Conservation (phyloP, 2,329 filamentous ascomycete species). For the Tolypocladium tropicale region DNA sequence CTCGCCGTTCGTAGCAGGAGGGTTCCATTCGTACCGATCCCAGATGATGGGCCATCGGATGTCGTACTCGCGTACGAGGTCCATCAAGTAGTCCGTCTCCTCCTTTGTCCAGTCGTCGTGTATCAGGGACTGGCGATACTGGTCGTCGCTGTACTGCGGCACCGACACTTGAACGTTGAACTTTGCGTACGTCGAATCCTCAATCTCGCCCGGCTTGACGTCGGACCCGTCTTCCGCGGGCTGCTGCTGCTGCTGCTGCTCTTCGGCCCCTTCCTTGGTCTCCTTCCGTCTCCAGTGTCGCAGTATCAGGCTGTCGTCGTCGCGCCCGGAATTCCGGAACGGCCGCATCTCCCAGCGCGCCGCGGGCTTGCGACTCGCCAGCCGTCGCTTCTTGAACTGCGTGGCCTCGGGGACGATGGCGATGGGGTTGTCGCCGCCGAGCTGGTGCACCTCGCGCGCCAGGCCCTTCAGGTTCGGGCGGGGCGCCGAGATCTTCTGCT, state of each 20-base stretch:
- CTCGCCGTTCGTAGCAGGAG: conserved; percentile 33
- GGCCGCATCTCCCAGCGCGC: conserved; percentile 55
- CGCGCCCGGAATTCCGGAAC: conserved; percentile 70
- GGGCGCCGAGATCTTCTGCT: conserved; percentile 57
- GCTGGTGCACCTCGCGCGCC: conserved; percentile 54
- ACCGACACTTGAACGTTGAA: conserved; percentile 76
- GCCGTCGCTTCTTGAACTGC: conserved; percentile 48
- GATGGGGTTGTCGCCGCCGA: conserved; percentile 57
- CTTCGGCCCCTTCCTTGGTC: conserved; percentile 22
- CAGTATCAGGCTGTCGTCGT: conserved; percentile 56
- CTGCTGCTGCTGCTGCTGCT: conserved; percentile 15
- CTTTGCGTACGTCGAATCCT: conserved; percentile 66
- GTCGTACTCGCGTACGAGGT: conserved; percentile 66
- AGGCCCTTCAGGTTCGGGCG: conserved; percentile 52
- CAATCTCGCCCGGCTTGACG: conserved; percentile 18
- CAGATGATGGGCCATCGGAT: conserved; percentile 85
- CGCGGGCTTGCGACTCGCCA: conserved; percentile 44
- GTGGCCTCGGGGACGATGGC: conserved; percentile 52
- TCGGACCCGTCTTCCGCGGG: conserved; percentile 18
- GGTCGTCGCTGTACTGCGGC: conserved; percentile 75
- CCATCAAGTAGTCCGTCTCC: conserved; percentile 87
- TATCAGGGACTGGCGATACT: conserved; percentile 68
- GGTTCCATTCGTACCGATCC: conserved; percentile 77
- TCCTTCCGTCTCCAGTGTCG: conserved; percentile 69
- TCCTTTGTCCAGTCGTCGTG: conserved; percentile 77